Evolutionary conservation across 2,329 filamentous ascomycete species (phyloP).

Genomic region (Phialophora expanda): DNA sequence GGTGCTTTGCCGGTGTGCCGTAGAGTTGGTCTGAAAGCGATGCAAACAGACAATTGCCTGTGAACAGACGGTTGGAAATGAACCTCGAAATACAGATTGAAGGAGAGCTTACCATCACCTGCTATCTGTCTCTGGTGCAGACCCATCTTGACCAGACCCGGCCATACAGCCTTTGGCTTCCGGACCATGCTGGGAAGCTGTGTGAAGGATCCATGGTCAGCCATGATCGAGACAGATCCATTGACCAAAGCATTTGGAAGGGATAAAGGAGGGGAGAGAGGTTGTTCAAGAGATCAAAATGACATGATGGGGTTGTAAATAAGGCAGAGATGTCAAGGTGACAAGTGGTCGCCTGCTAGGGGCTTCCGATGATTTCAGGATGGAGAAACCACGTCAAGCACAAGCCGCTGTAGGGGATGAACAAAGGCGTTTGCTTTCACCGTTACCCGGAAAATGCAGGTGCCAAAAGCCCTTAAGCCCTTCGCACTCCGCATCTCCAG

Average conservation of each 20-base stretch:
- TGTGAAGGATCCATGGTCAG: constrained; percentile 39
- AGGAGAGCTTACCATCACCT: constrained; percentile 36
- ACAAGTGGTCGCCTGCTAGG: constrained; percentile 31
- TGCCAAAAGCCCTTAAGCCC: background rate
- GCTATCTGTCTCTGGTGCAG: constrained; percentile 39
- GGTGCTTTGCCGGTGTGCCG: constrained; percentile 62
- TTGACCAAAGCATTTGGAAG: constrained; percentile 38
- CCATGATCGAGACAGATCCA: constrained; percentile 39
- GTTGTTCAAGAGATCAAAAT: constrained; percentile 18
- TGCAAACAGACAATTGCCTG: constrained; percentile 73
- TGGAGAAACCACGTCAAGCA: constrained; percentile 22
- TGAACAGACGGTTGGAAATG: constrained; percentile 22
- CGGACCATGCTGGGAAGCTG: constrained; percentile 41
- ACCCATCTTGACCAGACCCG: constrained; percentile 38
- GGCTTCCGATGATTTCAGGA: constrained; percentile 29
- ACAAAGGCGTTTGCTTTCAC: background rate
- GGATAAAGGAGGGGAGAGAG: constrained; percentile 14
- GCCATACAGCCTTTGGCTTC: constrained; percentile 40
- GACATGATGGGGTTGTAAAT: constrained; percentile 27
- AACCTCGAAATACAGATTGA: background rate
- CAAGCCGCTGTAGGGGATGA: constrained; percentile 9
- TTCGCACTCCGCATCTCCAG: constrained; percentile 5
- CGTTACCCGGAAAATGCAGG: background rate
- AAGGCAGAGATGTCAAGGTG: constrained; percentile 21
- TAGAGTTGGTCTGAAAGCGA: constrained; percentile 71